Conservation (phyloP, 148 eudicot species). For the Chenopodium quinoa region DNA sequence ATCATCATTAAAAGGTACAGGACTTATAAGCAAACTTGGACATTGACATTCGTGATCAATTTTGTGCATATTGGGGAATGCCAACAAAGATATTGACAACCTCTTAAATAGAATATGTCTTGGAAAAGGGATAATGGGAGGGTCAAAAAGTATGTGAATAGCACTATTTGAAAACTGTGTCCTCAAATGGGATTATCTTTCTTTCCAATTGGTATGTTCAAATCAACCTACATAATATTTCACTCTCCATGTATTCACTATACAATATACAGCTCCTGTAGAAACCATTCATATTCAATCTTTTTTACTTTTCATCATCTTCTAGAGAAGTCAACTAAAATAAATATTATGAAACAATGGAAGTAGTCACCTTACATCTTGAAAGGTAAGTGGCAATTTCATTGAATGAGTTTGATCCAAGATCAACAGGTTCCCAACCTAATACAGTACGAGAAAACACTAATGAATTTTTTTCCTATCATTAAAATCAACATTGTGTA, state of each 20-base stretch:
- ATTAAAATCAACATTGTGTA: background rate
- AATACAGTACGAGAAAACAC: conserved; percentile 1
- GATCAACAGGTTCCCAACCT: conserved; percentile 89
- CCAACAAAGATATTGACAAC: background rate
- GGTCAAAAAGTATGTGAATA: background rate
- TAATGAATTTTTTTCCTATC: background rate
- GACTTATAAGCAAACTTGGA: background rate
- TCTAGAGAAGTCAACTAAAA: background rate
- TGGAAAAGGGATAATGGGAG: no score
- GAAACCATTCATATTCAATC: background rate
- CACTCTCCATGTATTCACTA: background rate
- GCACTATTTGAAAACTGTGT: background rate
- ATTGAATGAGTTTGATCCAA: conserved; percentile 65
- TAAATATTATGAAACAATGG: background rate
- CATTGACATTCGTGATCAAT: background rate
- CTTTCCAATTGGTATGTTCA: background rate
- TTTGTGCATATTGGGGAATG: background rate
- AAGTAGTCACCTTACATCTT: conserved; percentile 54
- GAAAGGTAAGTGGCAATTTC: conserved; percentile 60
- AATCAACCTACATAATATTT: background rate
- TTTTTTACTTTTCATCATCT: background rate
- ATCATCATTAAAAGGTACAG: background rate
- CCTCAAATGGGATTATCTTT: background rate
- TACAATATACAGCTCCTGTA: background rate
- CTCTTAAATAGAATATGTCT: background rate